Evolutionary conservation across 768 basidiomycete genomes (phyloP).

Genomic region (Tulasnella sp.): DNA sequence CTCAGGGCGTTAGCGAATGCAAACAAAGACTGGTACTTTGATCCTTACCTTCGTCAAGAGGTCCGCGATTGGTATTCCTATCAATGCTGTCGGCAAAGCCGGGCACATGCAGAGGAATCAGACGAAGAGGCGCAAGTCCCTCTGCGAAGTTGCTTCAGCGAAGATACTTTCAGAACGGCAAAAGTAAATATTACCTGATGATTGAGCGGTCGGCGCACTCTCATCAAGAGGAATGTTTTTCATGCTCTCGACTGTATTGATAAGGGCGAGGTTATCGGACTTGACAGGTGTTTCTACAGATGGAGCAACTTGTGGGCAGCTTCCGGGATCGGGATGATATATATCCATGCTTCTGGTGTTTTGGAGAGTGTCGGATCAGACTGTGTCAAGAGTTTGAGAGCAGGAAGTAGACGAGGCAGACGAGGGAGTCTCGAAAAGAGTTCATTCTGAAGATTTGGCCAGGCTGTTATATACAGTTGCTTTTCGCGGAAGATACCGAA

Average conservation of each 20-base stretch:
- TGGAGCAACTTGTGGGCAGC: background rate
- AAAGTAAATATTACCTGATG: background rate
- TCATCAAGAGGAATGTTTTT: background rate
- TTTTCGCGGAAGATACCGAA: background rate
- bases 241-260: too few relatives aligned
- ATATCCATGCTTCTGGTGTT: background rate
- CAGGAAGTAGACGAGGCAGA: background rate
- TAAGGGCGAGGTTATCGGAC: background rate
- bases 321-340: background rate
- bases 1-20: too few relatives aligned
- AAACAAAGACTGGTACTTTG: too few relatives aligned
- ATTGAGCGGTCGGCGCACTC: background rate
- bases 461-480: background rate
- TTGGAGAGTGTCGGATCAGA: background rate
- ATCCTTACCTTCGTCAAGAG: too few relatives aligned
- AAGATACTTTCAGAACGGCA: background rate
- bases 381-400: background rate
- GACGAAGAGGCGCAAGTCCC: background rate
- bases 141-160: background rate
- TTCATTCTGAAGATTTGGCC: background rate
- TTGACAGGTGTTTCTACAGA: background rate
- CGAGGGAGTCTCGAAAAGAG: background rate
- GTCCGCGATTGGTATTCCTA: too few relatives aligned
- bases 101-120: too few relatives aligned
- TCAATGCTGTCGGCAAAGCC: too few relatives aligned